Evolutionary conservation across 768 basidiomycete genomes (phyloP), one percentile per base, ranked within the genome.

Genomic region (Thelephora ganbajun): DNA sequence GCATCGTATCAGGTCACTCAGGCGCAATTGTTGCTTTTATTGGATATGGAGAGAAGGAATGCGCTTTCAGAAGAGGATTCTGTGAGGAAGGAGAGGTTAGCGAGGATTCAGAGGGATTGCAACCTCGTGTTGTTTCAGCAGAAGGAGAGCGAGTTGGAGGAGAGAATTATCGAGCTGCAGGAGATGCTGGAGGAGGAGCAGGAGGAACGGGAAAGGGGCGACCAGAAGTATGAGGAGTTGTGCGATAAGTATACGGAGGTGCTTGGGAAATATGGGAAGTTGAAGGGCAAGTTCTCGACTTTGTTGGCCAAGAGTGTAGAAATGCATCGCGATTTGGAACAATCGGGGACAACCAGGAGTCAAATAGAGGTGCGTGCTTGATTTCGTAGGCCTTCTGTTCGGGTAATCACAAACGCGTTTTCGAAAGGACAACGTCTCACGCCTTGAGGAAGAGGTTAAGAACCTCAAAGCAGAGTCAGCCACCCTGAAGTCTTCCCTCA

Each of bases 81-180:
- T 13, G 60, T 69, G 42, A 66, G 82, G 52, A 62, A 62, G 51
- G 82, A 84, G 64, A 77, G 74, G 46, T 54, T 83, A 33, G 68
- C 73, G 45, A 62, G 73, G 41, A 53, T 82, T 34, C 78, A 80
- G 56, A 66, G 83, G 48, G 84, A 89, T 50, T 76, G 68, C 56
- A 73, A 74, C 57, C 71, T 87, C 45, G 74, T 70, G n/a, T 70
- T 76, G 62, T 86, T 83, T 55, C 78, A 80, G 59, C 69, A 69
- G 16, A 68, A 69, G 44, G 83, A 85, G 54, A 64, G 66, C 12
- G 79, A 79, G 53, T 61, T 83, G 42, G 77, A 83, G 54, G 58
- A 62, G 36, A 70, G 67, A 50, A 59, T 83, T 7, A 66, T 63
- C 19, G 68, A 74, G 34, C 55, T 79, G n/a, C 72, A 79, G 58